Evolutionary conservation across 2,329 filamentous ascomycete genomes (phyloP).

Genomic region (Coniochaeta ligniaria): DNA sequence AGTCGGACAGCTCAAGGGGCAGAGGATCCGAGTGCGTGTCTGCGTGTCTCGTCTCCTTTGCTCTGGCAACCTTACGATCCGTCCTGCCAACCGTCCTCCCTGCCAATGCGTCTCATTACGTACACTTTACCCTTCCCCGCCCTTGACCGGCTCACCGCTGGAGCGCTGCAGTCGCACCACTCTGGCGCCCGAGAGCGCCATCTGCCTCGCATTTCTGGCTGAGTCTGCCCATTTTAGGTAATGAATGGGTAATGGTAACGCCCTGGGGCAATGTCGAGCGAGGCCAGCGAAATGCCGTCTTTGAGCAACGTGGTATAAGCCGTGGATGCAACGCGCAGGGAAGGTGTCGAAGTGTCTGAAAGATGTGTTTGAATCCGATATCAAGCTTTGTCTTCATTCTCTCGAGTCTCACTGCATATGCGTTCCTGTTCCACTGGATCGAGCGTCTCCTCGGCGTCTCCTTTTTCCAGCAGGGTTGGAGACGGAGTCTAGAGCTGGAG

Average conservation of each 20-base stretch:
- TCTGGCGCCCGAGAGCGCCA: neutral
- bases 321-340: neutral
- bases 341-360: neutral
- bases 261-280: neutral
- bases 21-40: neutral
- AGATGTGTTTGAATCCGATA: neutral
- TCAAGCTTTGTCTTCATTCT: neutral
- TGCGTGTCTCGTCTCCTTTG: neutral
- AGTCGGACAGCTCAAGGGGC: neutral
- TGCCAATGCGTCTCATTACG: neutral
- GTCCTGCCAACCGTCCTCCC: neutral
- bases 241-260: neutral
- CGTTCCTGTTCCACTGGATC: neutral
- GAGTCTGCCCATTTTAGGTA: neutral
- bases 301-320: neutral
- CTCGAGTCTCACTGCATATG: neutral
- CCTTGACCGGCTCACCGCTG: neutral
- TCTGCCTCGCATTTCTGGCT: neutral
- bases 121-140: neutral
- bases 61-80: neutral
- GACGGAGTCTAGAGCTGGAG: neutral
- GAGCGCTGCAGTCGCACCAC: neutral
- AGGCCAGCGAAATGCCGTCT: neutral
- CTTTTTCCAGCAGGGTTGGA: neutral
- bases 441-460: neutral